Evolutionary conservation across 176 grass and related monocot genomes (phyloP).

Genomic region (Oryza punctata): DNA sequence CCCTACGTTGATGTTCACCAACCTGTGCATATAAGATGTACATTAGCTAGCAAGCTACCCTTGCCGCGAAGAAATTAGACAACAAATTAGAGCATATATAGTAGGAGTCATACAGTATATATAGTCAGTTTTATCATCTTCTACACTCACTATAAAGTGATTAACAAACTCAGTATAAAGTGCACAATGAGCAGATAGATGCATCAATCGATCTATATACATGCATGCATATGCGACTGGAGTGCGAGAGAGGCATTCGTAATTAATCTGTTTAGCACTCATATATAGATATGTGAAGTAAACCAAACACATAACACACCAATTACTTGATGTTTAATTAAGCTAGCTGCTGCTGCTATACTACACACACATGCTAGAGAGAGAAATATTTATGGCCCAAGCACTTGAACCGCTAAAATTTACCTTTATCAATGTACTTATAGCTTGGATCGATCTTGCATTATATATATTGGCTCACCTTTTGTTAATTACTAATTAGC

Average conservation of each 20-base stretch:
- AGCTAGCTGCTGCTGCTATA: background rate
- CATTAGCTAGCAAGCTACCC: too few species aligned
- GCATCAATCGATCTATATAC: too few species aligned
- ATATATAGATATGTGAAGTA: background rate
- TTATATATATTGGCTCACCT: too few species aligned
- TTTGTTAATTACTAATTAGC: too few species aligned
- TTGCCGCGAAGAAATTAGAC: too few species aligned
- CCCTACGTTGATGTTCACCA: too few species aligned
- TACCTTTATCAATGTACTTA: background rate
- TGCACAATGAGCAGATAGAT: background rate
- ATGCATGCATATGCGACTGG: background rate
- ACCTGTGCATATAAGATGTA: too few species aligned
- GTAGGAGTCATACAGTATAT: too few species aligned
- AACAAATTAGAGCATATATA: too few species aligned
- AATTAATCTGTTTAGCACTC: background rate
- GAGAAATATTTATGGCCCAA: too few species aligned
- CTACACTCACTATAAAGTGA: too few species aligned
- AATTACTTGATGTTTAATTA: background rate
- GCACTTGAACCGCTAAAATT: background rate
- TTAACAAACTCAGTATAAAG: background rate
- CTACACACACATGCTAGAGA: background rate
- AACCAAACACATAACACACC: background rate
- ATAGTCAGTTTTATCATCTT: too few species aligned
- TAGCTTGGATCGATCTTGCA: background rate
- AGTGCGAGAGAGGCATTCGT: background rate